Base-by-base conservation (phyloP, 2,329 filamentous ascomycete genomes). In the Magnaporthales sp. region DNA sequence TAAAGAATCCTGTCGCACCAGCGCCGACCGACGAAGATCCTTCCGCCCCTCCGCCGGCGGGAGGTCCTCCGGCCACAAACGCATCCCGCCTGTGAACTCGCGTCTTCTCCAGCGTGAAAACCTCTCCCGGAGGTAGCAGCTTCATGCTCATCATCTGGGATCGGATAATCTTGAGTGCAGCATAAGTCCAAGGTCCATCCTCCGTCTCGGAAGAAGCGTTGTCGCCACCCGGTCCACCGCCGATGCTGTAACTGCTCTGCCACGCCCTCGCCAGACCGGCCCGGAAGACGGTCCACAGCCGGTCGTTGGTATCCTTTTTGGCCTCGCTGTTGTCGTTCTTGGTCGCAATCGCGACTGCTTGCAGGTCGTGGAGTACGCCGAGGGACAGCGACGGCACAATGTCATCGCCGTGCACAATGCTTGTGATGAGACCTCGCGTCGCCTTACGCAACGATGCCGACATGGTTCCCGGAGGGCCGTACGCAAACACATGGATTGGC, bases 401-500 rank as follows among this genome's bases (percentile, higher is more conserved):
- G 72, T 93, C 91, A 73, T 88, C 84, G 22, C 89, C 88, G 71
- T 93, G 89, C 11, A 92, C 84, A 4, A 91, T 82, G 9, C 87
- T 92, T 2, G 91, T 93, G 68, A 93, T 89, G 8, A 93, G 81
- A 1, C 89, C 90, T 15, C 89, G 83, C 0, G 91, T 93, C 11
- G 88, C 88, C 67, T 85, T 84, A 58, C 90, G 86, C 8, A 93
- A 81, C 2, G 87, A 85, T 0, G 89, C 82, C 0, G 89, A 91
- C 83, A 93, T 86, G 15, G 89, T 89, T 0, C 89, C 86, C 0
- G 90, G 90, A 1, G 90, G 88, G 0, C 91, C 91, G 73, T 92
- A 93, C 7, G 91, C 89, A 73, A 91, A 93, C 13, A 92, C 91
- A 71, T 93, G 91, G 24, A 93, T 89, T 3, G 89, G 88, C 0